phyloP scores from a whole-genome alignment of 2,329 filamentous ascomycete genomes.

The Cordyceps militaris region DNA sequence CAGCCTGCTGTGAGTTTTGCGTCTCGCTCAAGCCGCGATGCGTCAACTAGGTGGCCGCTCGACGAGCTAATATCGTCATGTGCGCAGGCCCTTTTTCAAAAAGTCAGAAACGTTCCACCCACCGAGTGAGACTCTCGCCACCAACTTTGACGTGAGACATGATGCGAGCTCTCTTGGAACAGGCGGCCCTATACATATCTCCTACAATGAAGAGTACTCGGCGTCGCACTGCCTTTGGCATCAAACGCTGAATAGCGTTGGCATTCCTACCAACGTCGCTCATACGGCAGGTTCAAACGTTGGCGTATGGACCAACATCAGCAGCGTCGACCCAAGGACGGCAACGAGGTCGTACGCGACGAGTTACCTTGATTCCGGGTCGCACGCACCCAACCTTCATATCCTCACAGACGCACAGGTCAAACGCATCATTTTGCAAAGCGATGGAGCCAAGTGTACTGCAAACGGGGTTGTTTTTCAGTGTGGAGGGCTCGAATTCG shows the following conservation, averaged over 20 bases:
- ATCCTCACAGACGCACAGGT: conserved; percentile 27
- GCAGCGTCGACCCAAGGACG: conserved; percentile 39
- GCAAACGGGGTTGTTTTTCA: conserved; percentile 29
- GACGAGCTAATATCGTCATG: not conserved
- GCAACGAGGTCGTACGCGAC: conserved; percentile 41
- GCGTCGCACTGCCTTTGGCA: conserved; percentile 40
- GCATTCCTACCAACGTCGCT: conserved; percentile 32
- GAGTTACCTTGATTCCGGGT: conserved; percentile 36
- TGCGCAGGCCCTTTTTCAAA: conserved; percentile 40
- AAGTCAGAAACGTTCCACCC: conserved; percentile 41
- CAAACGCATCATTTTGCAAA: conserved; percentile 22
- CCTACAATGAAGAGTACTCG: conserved; percentile 34
- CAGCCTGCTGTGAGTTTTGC: conserved; percentile 24
- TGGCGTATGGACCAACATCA: conserved; percentile 43
- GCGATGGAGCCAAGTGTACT: conserved; percentile 13
- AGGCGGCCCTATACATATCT: conserved; percentile 41
- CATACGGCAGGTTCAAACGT: conserved; percentile 43
- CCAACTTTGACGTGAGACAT: conserved; percentile 31
- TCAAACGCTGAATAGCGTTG: conserved; percentile 38
- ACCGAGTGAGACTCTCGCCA: conserved; percentile 26
- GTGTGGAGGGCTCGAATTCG: conserved; percentile 29
- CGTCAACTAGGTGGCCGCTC: not conserved
- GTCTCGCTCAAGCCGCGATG: not conserved
- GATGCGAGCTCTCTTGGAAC: conserved; percentile 35
- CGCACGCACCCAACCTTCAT: conserved; percentile 35